phyloP scores from a whole-genome alignment of 139 green algal genomes.

The Coccomyxa sp. region DNA sequence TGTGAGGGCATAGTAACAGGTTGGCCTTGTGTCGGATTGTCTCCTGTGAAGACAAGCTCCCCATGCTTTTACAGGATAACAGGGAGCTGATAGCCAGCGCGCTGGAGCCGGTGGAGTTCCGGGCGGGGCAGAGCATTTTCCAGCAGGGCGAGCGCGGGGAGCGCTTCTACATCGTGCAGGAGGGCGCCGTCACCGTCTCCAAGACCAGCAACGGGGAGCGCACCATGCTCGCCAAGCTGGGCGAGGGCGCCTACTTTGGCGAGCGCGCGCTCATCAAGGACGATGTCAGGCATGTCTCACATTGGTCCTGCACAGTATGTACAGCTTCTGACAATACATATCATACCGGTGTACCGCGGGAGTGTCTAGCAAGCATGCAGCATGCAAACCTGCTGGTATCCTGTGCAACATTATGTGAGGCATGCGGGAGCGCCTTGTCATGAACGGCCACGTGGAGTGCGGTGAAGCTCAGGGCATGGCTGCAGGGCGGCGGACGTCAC shows the following conservation, averaged over 20 bases:
- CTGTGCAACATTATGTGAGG: too few relatives aligned
- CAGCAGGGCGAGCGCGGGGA: conserved; percentile 45
- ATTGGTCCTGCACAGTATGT: too few relatives aligned
- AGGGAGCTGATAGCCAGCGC: conserved; percentile 72
- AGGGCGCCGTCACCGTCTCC: conserved; percentile 47
- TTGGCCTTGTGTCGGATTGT: neutral
- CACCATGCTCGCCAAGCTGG: conserved; percentile 19
- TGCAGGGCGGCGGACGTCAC: conserved; percentile 27
- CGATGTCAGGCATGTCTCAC: conserved; percentile 28
- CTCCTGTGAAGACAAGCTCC: neutral
- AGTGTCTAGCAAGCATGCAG: too few relatives aligned
- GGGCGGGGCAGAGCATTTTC: conserved; percentile 40
- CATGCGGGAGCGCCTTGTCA: too few relatives aligned
- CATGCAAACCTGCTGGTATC: neutral
- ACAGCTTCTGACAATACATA: too few relatives aligned
- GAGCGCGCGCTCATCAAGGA: conserved; percentile 68
- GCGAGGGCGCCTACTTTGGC: conserved; percentile 67
- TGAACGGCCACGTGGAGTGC: too few relatives aligned
- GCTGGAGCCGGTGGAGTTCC: conserved; percentile 55
- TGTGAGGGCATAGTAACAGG: too few relatives aligned
- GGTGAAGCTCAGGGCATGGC: too few relatives aligned
- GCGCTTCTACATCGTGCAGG: conserved; percentile 63
- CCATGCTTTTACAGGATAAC: conserved; percentile 40
- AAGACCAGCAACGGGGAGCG: neutral
- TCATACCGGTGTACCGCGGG: too few relatives aligned